Conservation (phyloP, 2,329 filamentous ascomycete genomes). For the Coniochaeta sp. region DNA sequence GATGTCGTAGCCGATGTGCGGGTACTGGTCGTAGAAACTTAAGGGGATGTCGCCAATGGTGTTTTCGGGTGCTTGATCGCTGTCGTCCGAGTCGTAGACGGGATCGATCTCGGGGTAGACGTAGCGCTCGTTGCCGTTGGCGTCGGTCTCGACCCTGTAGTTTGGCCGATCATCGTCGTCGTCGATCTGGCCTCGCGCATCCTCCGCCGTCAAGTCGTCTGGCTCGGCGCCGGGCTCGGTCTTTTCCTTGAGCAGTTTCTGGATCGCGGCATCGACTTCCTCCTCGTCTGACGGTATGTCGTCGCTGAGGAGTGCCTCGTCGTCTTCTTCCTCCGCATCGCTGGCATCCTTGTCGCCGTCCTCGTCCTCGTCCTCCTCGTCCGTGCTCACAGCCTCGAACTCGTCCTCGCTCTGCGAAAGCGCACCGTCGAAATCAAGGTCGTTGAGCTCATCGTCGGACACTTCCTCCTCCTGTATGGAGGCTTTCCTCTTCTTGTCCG, state of each 20-base stretch:
- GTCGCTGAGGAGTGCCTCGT: slow-evolving; percentile 29
- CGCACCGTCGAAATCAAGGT: slow-evolving; percentile 47
- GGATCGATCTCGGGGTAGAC: slow-evolving; percentile 92
- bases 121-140: slow-evolving; percentile 85
- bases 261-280: slow-evolving; percentile 22
- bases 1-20: slow-evolving; percentile 97
- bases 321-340: slow-evolving; percentile 28
- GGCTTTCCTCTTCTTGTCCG: slow-evolving; percentile 58
- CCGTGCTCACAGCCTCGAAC: slow-evolving; percentile 43
- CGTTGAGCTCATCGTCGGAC: slow-evolving; percentile 54
- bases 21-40: slow-evolving; percentile 94
- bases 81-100: slow-evolving; percentile 93
- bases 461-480: slow-evolving; percentile 44
- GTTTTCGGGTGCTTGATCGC: slow-evolving; percentile 74
- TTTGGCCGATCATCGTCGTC: slow-evolving; percentile 35
- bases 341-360: slow-evolving; percentile 32
- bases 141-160: slow-evolving; percentile 62
- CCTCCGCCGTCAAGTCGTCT: slow-evolving; percentile 23
- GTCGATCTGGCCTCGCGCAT: slow-evolving; percentile 19
- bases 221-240: slow-evolving; percentile 21
- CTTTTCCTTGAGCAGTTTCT: slow-evolving; percentile 22
- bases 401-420: slow-evolving; percentile 51
- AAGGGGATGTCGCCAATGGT: slow-evolving; percentile 94
- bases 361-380: slow-evolving; percentile 33
- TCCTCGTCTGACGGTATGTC: slow-evolving; percentile 34